These are phyloP conservation scores for Fraxinus quadrangulata DNA, from an alignment of 257 asterid genomes.

Conservation along the genomic window DNA sequence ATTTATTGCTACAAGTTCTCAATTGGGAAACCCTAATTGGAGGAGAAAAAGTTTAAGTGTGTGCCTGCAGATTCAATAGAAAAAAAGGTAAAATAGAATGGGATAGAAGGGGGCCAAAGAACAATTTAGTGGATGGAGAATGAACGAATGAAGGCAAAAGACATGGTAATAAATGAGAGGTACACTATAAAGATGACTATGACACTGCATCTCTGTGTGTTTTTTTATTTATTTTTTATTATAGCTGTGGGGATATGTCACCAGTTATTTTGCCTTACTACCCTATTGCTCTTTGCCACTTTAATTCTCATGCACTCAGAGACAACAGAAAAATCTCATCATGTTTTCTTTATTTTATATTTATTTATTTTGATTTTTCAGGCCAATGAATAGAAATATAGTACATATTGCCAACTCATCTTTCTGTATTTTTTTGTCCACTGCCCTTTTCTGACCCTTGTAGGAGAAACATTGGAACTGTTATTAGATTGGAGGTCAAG, in stretches of 20 bases:
- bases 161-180: slow-evolving; percentile 66
- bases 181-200: slow-evolving; percentile 60
- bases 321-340: slow-evolving; percentile 25
- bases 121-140: slow-evolving; percentile 62
- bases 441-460: slow-evolving; percentile 20
- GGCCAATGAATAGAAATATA: slow-evolving; percentile 24
- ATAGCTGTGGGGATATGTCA: slow-evolving; percentile 40
- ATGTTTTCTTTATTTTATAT: slow-evolving; percentile 2
- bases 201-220: slow-evolving; percentile 56
- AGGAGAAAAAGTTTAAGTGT: slow-evolving; percentile 27
- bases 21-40: slow-evolving; percentile 41
- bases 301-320: slow-evolving; percentile 41
- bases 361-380: slow-evolving; percentile 7
- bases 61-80: slow-evolving; percentile 18
- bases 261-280: slow-evolving; percentile 26
- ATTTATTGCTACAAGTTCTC: slow-evolving; percentile 4
- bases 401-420: slow-evolving; percentile 43
- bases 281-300: slow-evolving; percentile 26
- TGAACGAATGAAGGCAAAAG: slow-evolving; percentile 67
- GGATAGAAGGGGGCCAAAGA: slow-evolving; percentile 42
- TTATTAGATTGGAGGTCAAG: slow-evolving; percentile 25
- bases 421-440: slow-evolving; percentile 34
- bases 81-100: slow-evolving; percentile 18
- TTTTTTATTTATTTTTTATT: slow-evolving; percentile 27
- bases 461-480: slow-evolving; percentile 24